phyloP scores from a whole-genome alignment of 441 rosid genomes.

The Hypseocharis bilobata region DNA sequence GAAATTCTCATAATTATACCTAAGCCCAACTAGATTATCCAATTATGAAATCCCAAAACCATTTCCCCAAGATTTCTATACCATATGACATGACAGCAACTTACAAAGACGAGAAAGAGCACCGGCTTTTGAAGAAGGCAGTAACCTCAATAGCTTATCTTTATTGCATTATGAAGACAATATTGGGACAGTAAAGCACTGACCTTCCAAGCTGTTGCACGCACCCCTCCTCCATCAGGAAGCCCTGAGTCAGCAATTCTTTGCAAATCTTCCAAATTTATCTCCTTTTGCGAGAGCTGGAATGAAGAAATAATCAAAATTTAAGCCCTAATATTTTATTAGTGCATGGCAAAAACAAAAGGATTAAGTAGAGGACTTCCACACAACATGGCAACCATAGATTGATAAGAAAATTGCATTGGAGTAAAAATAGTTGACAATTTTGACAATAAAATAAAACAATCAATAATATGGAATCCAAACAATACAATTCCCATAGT shows the following conservation, averaged over 20 bases:
- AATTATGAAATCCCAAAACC: background rate
- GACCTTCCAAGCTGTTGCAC: conserved; percentile 64
- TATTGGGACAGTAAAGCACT: conserved; percentile 1
- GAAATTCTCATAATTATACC: background rate
- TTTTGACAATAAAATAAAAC: too few relatives aligned
- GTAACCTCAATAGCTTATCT: background rate
- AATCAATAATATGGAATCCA: too few relatives aligned
- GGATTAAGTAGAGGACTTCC: too few relatives aligned
- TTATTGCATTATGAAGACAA: background rate
- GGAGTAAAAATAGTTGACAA: too few relatives aligned
- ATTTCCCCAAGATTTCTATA: background rate
- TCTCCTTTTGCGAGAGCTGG: conserved; percentile 48
- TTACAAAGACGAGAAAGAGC: background rate
- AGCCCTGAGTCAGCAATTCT: conserved; percentile 47
- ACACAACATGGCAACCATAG: too few relatives aligned
- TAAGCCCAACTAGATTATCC: background rate
- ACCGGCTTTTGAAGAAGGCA: background rate
- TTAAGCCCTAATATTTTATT: background rate
- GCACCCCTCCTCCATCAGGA: conserved; percentile 47
- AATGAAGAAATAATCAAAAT: conserved; percentile 6
- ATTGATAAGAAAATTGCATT: too few relatives aligned
- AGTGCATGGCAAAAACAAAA: too few relatives aligned
- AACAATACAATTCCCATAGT: too few relatives aligned
- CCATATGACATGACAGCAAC: background rate
- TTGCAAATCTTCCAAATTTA: conserved; percentile 50